phyloP scores from a whole-genome alignment of 2,329 filamentous ascomycete species.

The Beauveria medogensis region DNA sequence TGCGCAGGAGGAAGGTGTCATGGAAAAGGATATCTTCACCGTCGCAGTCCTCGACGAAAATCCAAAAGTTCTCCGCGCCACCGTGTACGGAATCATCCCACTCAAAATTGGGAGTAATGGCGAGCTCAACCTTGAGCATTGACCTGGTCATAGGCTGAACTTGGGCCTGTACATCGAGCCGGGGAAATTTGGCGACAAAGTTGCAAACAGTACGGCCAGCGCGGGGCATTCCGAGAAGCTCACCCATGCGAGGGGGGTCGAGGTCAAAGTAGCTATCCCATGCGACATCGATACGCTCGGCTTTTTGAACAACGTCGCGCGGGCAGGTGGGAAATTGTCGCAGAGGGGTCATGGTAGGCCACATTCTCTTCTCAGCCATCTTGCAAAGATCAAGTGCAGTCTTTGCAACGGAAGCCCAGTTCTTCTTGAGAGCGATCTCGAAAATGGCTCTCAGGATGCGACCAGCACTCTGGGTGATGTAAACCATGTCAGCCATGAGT shows the following conservation, averaged over 20 bases:
- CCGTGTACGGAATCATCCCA: slow-evolving; percentile 93
- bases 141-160: slow-evolving; percentile 93
- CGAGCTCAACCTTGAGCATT: slow-evolving; percentile 82
- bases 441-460: slow-evolving; percentile 94
- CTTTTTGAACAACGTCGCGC: slow-evolving; percentile 80
- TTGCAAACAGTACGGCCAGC: slow-evolving; percentile 78
- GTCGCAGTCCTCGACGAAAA: slow-evolving; percentile 93
- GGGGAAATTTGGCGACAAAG: slow-evolving; percentile 85
- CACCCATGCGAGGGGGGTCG: slow-evolving; percentile 92
- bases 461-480: slow-evolving; percentile 94
- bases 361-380: slow-evolving; percentile 99
- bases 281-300: slow-evolving; percentile 87
- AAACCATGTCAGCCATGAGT: slow-evolving; percentile 96
- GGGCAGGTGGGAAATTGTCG: slow-evolving; percentile 82
- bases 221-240: slow-evolving; percentile 83
- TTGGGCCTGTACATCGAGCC: slow-evolving; percentile 85
- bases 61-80: slow-evolving; percentile 88
- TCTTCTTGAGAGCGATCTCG: slow-evolving; percentile 94
- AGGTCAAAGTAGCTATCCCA: slow-evolving; percentile 95
- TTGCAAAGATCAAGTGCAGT: slow-evolving; percentile 92
- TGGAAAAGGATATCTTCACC: slow-evolving; percentile 94
- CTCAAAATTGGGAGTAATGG: slow-evolving; percentile 87
- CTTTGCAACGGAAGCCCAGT: slow-evolving; percentile 89
- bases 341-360: slow-evolving; percentile 95
- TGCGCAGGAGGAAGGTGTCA: slow-evolving; percentile 86